These are phyloP conservation scores for Colletotrichum costaricense DNA, from an alignment of 2,329 filamentous ascomycete species.

Conservation along the genomic window DNA sequence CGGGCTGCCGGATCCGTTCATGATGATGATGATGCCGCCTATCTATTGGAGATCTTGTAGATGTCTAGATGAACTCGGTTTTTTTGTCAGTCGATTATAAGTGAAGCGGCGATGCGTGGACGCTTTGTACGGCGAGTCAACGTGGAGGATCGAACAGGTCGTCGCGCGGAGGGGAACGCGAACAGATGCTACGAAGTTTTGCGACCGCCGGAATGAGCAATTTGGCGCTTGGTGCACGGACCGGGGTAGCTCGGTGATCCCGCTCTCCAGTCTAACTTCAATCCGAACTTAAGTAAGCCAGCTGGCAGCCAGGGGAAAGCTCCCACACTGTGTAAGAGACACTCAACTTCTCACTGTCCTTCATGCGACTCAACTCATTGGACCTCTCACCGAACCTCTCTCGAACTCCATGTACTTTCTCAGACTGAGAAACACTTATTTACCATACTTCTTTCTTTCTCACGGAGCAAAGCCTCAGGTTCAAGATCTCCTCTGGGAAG, in stretches of 20 bases:
- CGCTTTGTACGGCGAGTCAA: not conserved
- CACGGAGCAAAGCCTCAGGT: no score
- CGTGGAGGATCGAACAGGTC: not conserved
- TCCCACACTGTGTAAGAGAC: conserved; percentile 9
- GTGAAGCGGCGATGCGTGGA: not conserved
- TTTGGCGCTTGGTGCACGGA: conserved; percentile 27
- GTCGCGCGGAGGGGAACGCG: conserved; percentile 22
- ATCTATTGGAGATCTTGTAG: not conserved
- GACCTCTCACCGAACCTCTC: conserved; percentile 11
- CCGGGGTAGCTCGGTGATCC: conserved; percentile 18
- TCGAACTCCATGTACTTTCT: not conserved
- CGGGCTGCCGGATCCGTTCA: conserved; percentile 68
- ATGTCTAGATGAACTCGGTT: not conserved
- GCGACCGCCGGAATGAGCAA: conserved; percentile 20
- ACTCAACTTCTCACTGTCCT: conserved; percentile 6
- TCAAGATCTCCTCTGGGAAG: not conserved
- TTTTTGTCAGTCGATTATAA: not conserved
- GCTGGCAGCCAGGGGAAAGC: not conserved
- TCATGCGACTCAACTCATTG: not conserved
- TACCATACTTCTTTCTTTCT: not conserved
- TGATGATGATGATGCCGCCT: conserved; percentile 47
- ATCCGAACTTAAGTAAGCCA: conserved; percentile 14
- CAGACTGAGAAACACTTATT: not conserved
- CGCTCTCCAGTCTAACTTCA: not conserved
- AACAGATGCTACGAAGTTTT: conserved; percentile 28